phyloP scores from a whole-genome alignment of 2,329 filamentous ascomycete genomes.

The Penicillium hesseltinei region DNA sequence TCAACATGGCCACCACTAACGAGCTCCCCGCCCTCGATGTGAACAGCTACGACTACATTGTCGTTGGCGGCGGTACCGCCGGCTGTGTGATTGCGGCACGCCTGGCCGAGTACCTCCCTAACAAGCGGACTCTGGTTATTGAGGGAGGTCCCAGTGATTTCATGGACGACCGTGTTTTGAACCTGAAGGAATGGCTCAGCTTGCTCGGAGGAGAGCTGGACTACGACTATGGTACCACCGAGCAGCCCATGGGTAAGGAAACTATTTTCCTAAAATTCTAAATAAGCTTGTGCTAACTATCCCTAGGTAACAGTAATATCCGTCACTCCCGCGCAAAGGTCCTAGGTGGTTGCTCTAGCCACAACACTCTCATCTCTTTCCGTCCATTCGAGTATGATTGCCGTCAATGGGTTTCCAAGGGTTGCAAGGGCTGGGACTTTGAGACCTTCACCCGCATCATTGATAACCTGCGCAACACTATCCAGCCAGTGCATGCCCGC shows the following conservation, averaged over 20 bases:
- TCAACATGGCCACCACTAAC: slow-evolving; percentile 63
- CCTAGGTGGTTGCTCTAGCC: slow-evolving; percentile 85
- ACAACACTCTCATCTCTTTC: slow-evolving; percentile 94
- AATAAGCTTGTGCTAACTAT: slow-evolving; percentile 7
- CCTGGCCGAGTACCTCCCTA: slow-evolving; percentile 76
- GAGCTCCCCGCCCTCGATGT: slow-evolving; percentile 63
- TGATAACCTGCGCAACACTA: slow-evolving; percentile 83
- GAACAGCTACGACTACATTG: slow-evolving; percentile 76
- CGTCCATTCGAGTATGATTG: slow-evolving; percentile 86
- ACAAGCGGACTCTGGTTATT: slow-evolving; percentile 77
- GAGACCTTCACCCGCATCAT: slow-evolving; percentile 77
- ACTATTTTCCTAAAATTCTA: background rate
- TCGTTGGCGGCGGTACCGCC: slow-evolving; percentile 81
- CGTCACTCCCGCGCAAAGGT: slow-evolving; percentile 91
- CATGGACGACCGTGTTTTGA: slow-evolving; percentile 80
- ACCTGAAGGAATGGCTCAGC: slow-evolving; percentile 82
- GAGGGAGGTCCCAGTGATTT: slow-evolving; percentile 88
- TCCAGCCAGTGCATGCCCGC: slow-evolving; percentile 80
- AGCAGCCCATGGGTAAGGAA: slow-evolving; percentile 72
- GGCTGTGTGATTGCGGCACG: slow-evolving; percentile 81
- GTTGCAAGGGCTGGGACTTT: slow-evolving; percentile 83
- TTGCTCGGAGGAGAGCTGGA: slow-evolving; percentile 84
- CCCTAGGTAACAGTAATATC: slow-evolving; percentile 79
- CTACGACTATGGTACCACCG: slow-evolving; percentile 85
- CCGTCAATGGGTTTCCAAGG: slow-evolving; percentile 76